These are phyloP conservation scores for Solanum medicagineum DNA, from an alignment of 257 asterid species.

Conservation along the genomic window DNA sequence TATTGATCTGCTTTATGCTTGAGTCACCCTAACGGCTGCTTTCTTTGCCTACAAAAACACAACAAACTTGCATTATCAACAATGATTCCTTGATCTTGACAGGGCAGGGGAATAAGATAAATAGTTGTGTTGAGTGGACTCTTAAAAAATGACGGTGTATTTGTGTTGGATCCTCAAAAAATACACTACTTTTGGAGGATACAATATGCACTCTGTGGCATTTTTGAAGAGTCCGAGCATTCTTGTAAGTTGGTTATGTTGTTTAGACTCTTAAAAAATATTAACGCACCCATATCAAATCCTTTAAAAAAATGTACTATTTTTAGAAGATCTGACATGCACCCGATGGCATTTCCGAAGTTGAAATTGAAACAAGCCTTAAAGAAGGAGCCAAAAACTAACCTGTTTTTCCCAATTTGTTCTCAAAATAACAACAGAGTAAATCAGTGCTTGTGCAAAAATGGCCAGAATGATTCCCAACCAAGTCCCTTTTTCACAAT, in stretches of 20 bases:
- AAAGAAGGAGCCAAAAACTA: background rate
- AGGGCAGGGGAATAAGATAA: background rate
- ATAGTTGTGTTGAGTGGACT: background rate
- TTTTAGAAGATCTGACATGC: background rate
- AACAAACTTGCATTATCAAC: background rate
- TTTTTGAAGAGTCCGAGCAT: background rate
- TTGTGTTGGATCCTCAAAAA: background rate
- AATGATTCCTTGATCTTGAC: too few species aligned
- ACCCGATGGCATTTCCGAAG: background rate
- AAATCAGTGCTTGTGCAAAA: constrained; percentile 36
- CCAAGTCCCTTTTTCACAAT: constrained; percentile 45
- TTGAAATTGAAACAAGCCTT: background rate
- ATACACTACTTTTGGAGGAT: background rate
- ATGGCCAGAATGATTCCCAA: constrained; percentile 45
- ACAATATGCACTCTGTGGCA: background rate
- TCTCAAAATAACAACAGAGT: constrained; percentile 25
- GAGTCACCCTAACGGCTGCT: constrained; percentile 34
- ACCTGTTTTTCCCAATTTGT: constrained; percentile 67
- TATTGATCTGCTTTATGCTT: background rate
- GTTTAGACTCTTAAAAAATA: background rate
- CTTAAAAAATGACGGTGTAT: background rate
- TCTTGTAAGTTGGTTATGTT: background rate
- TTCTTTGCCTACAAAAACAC: constrained; percentile 32
- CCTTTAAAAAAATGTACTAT: background rate
- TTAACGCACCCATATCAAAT: background rate